These are phyloP conservation scores for Acacia concinna DNA, from an alignment of 331 rosid genomes.

Conservation along the genomic window DNA sequence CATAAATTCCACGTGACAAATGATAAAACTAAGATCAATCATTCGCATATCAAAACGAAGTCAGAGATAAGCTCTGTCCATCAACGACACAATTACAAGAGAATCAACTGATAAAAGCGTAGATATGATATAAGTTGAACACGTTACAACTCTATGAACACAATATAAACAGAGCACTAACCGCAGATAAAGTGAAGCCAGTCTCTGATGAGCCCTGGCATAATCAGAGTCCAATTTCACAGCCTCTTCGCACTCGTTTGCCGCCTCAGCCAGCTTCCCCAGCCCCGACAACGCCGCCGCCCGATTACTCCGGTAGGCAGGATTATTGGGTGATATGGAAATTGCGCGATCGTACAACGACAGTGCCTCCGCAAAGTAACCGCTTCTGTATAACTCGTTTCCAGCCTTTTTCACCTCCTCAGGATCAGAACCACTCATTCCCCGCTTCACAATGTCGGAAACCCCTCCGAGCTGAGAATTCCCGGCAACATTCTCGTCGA, in stretches of 20 bases:
- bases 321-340: slow-evolving; percentile 61
- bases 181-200: slow-evolving; percentile 84
- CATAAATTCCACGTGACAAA: background rate
- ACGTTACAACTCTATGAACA: background rate
- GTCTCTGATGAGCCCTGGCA: slow-evolving; percentile 81
- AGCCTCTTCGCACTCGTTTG: slow-evolving; percentile 80
- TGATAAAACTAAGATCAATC: background rate
- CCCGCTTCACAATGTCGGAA: slow-evolving; percentile 42
- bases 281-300: slow-evolving; percentile 83
- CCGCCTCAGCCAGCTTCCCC: slow-evolving; percentile 77
- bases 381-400: slow-evolving; percentile 62
- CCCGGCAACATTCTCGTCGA: slow-evolving; percentile 31
- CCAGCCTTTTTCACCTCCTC: slow-evolving; percentile 71
- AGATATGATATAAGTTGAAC: background rate
- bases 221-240: slow-evolving; percentile 69
- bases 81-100: slow-evolving; percentile 10
- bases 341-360: slow-evolving; percentile 83
- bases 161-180: slow-evolving; percentile 24
- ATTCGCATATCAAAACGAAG: background rate
- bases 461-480: slow-evolving; percentile 37
- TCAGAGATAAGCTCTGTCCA: background rate
- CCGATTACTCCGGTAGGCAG: slow-evolving; percentile 75
- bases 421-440: slow-evolving; percentile 59
- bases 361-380: slow-evolving; percentile 71
- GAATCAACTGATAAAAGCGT: background rate